Evolutionary conservation across 768 basidiomycete species (phyloP).

Genomic region (Sporobolomyces phaffii): DNA sequence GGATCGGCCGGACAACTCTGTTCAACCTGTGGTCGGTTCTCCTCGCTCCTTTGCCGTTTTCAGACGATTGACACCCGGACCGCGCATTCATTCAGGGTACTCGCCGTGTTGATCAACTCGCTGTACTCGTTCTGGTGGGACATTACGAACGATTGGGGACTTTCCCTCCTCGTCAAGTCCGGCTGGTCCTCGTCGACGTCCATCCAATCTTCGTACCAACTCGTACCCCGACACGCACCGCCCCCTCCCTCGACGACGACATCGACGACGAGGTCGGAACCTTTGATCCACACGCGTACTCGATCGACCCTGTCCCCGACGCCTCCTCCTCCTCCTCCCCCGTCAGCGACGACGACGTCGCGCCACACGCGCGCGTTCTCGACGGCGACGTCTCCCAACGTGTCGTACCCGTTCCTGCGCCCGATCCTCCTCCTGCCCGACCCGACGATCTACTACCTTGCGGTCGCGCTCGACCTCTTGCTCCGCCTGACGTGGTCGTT

Average conservation of each 20-base stretch:
- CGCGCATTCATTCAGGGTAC: too few species aligned
- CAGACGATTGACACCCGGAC: too few species aligned
- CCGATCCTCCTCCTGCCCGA: constrained; percentile 69
- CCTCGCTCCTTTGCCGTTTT: neutral
- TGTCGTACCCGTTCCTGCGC: constrained; percentile 58
- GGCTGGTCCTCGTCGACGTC: constrained; percentile 42
- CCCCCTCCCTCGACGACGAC: neutral
- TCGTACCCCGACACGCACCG: constrained; percentile 6
- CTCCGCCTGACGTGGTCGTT: constrained; percentile 90
- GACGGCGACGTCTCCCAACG: constrained; percentile 33
- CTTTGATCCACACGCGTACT: neutral
- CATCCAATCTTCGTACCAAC: constrained; percentile 1
- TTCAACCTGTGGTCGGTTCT: constrained; percentile 37
- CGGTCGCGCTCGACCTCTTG: constrained; percentile 73
- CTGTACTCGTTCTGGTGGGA: constrained; percentile 99
- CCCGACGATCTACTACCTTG: constrained; percentile 69
- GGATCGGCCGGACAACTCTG: constrained; percentile 32
- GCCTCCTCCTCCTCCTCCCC: neutral
- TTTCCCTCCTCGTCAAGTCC: constrained; percentile 59
- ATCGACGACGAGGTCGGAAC: neutral
- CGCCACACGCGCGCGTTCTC: constrained; percentile 30
- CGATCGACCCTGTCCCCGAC: neutral
- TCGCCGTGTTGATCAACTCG: constrained; percentile 80
- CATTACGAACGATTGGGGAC: constrained; percentile 94
- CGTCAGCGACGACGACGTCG: neutral